Evolutionary conservation across 371 early-diverging fungal genomes (phyloP).

Genomic region (Mortierella sp.): DNA sequence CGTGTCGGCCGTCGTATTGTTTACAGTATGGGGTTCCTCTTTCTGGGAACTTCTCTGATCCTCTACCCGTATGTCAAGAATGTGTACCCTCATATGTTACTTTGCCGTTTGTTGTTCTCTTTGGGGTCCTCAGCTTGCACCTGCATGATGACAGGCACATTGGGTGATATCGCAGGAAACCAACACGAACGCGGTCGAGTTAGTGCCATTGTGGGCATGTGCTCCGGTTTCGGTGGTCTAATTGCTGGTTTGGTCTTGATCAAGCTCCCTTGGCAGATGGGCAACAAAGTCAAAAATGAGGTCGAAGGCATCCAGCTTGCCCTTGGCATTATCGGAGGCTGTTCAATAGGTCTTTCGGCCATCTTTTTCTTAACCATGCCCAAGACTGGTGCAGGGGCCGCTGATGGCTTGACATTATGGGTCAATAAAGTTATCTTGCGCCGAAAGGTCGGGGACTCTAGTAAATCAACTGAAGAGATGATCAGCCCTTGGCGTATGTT

Average conservation of each 20-base stretch:
- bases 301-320: constrained; percentile 52
- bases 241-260: constrained; percentile 64
- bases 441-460: not conserved
- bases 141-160: constrained; percentile 76
- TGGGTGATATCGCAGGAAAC: constrained; percentile 65
- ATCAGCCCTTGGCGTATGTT: constrained; percentile 24
- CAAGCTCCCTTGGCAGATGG: constrained; percentile 58
- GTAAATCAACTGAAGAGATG: not conserved
- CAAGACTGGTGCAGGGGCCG: constrained; percentile 14
- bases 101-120: constrained; percentile 69
- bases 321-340: constrained; percentile 60
- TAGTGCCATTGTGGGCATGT: constrained; percentile 65
- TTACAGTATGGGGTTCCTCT: constrained; percentile 63
- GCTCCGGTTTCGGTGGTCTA: constrained; percentile 66
- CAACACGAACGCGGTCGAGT: constrained; percentile 61
- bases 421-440: constrained; percentile 7
- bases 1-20: constrained; percentile 62
- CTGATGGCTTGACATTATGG: constrained; percentile 9
- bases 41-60: constrained; percentile 60
- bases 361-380: constrained; percentile 60
- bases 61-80: constrained; percentile 60
- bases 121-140: constrained; percentile 78
- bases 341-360: constrained; percentile 51
- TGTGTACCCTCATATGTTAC: constrained; percentile 63
- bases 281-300: constrained; percentile 16